Conservation (phyloP, 1,284 basidiomycete species). For the Hypsizygus ulmarius region DNA sequence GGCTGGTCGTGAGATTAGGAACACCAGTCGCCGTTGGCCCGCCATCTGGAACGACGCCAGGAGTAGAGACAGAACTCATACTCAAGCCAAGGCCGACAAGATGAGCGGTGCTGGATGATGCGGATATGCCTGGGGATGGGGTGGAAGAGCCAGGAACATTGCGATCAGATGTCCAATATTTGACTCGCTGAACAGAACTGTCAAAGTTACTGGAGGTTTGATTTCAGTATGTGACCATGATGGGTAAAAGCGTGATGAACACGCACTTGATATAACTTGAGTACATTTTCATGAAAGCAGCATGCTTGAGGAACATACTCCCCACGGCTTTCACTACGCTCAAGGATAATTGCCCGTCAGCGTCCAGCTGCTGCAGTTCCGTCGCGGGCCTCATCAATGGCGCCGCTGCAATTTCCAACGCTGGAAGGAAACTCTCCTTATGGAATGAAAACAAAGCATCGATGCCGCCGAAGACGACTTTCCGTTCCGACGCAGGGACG, state of each 20-base stretch:
- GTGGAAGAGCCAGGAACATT: conserved; percentile 35
- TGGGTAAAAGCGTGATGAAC: conserved; percentile 9
- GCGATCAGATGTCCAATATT: conserved; percentile 74
- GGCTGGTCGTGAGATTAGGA: conserved; percentile 61
- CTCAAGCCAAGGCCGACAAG: conserved; percentile 60
- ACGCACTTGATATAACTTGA: conserved; percentile 94
- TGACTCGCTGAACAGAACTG: conserved; percentile 82
- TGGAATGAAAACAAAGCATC: conserved; percentile 93
- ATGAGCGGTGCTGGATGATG: conserved; percentile 59
- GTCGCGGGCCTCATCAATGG: conserved; percentile 56
- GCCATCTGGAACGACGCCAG: conserved; percentile 42
- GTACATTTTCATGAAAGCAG: conserved; percentile 97
- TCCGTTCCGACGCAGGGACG: conserved; percentile 85
- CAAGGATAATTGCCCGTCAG: conserved; percentile 72
- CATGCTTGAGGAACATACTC: conserved; percentile 87
- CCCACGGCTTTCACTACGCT: conserved; percentile 82
- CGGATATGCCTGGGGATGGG: conserved; percentile 48
- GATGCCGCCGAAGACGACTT: conserved; percentile 89
- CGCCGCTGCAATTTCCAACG: conserved; percentile 73
- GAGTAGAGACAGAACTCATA: conserved; percentile 54
- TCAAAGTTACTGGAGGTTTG: conserved; percentile 76
- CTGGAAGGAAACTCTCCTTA: conserved; percentile 87
- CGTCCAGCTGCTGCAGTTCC: conserved; percentile 53
- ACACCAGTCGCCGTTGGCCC: conserved; percentile 37
- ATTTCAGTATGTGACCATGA: conserved; percentile 1